Percentiles rank a stretch among this genome's conserved stretches.
phyloP scores from a whole-genome alignment of 1,284 basidiomycete genomes.

The Leucoagaricus sp. region DNA sequence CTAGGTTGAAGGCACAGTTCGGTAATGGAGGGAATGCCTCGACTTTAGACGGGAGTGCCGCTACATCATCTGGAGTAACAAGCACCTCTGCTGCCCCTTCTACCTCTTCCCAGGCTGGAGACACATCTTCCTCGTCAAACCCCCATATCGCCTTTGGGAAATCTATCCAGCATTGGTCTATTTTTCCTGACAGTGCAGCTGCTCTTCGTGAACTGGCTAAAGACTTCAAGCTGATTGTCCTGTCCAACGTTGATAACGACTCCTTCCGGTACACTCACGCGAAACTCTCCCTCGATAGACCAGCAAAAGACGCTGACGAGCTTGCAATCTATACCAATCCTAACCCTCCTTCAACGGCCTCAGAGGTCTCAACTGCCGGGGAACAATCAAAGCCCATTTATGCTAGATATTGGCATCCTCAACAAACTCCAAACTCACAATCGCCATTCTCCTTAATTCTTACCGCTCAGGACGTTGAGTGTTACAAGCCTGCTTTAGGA shows the following conservation, averaged over 20 bases:
- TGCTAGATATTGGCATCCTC: slow-evolving; percentile 42
- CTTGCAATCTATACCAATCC: slow-evolving; percentile 8
- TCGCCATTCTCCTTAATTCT: slow-evolving; percentile 65
- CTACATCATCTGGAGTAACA: slow-evolving; percentile 16
- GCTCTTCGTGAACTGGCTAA: slow-evolving; percentile 61
- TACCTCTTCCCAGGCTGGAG: slow-evolving; percentile 18
- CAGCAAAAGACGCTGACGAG: slow-evolving; percentile 12
- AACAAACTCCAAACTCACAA: slow-evolving; percentile 34
- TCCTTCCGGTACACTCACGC: slow-evolving; percentile 63
- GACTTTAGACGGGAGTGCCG: slow-evolving; percentile 21
- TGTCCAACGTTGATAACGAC: slow-evolving; percentile 71
- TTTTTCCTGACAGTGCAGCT: slow-evolving; percentile 64
- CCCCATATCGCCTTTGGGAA: slow-evolving; percentile 49
- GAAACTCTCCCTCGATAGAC: slow-evolving; percentile 48
- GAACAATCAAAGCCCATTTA: slow-evolving; percentile 5
- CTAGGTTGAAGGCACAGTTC: slow-evolving; percentile 33
- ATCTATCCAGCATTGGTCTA: slow-evolving; percentile 61
- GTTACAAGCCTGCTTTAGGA: slow-evolving; percentile 68
- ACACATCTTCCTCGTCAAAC: slow-evolving; percentile 22
- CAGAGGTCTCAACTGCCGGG: slow-evolving; percentile 30
- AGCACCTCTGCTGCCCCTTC: slow-evolving; percentile 16
- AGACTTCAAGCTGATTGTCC: slow-evolving; percentile 66
- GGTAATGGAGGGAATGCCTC: slow-evolving; percentile 16
- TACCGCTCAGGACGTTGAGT: slow-evolving; percentile 67
- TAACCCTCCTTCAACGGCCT: slow-evolving; percentile 15